These are phyloP conservation scores for Phaseolus lunatus DNA, from an alignment of 306 rosid genomes.

Conservation along the genomic window DNA sequence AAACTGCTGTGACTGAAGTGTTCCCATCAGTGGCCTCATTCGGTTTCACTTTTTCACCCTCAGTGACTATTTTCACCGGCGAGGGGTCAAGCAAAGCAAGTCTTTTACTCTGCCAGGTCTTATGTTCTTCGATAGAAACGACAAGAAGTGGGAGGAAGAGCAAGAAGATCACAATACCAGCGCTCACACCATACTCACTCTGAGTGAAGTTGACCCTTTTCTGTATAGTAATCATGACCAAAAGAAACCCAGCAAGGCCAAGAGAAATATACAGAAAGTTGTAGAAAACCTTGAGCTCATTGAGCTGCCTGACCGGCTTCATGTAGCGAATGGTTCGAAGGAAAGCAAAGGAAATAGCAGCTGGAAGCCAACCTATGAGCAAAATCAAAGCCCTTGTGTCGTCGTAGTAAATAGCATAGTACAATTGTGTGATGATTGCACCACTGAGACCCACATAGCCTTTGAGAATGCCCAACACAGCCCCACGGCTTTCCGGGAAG, in stretches of 20 bases:
- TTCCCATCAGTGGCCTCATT: not conserved
- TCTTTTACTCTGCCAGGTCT: slow-evolving; percentile 45
- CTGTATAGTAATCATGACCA: slow-evolving; percentile 59
- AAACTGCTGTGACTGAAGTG: not conserved
- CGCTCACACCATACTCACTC: slow-evolving; percentile 55
- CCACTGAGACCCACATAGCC: slow-evolving; percentile 3
- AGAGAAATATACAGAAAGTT: slow-evolving; percentile 71
- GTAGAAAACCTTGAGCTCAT: slow-evolving; percentile 67
- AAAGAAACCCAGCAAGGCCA: slow-evolving; percentile 68
- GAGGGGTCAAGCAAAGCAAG: slow-evolving; percentile 39
- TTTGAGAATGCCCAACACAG: slow-evolving; percentile 62
- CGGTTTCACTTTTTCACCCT: not conserved
- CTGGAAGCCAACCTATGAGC: slow-evolving; percentile 78
- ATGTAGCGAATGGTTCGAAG: slow-evolving; percentile 57
- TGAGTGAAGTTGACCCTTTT: slow-evolving; percentile 45
- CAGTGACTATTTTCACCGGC: slow-evolving; percentile 42
- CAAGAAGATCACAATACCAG: slow-evolving; percentile 53
- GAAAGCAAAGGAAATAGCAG: slow-evolving; percentile 62
- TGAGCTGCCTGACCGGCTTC: slow-evolving; percentile 47
- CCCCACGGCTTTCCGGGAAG: slow-evolving; percentile 72
- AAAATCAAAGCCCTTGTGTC: slow-evolving; percentile 62
- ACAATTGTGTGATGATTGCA: slow-evolving; percentile 6
- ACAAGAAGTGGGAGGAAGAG: slow-evolving; percentile 65
- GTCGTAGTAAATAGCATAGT: slow-evolving; percentile 43
- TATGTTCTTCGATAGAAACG: slow-evolving; percentile 57